phyloP scores from a whole-genome alignment of 1,139 yeast genomes.

The Kodamaea alishanica region DNA sequence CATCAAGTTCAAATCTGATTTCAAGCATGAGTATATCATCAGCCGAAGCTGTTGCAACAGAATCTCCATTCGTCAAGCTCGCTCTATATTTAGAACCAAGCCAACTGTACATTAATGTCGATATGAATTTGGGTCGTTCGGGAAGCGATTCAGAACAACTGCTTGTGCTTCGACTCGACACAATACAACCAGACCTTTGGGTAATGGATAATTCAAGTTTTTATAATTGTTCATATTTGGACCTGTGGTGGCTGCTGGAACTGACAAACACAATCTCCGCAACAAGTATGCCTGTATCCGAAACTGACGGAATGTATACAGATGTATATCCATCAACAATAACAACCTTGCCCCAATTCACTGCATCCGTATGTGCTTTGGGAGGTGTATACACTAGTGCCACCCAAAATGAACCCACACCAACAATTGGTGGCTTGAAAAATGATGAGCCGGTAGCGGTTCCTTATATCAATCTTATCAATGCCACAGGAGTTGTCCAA shows the following conservation, averaged over 20 bases:
- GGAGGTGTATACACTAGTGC: slow-evolving; percentile 23
- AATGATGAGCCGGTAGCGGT: slow-evolving; percentile 19
- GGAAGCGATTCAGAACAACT: background rate
- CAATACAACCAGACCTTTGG: slow-evolving; percentile 38
- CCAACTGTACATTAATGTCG: background rate
- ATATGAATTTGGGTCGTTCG: background rate
- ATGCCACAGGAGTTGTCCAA: slow-evolving; percentile 26
- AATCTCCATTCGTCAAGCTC: no score
- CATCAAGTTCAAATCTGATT: no score
- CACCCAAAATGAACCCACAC: slow-evolving; percentile 6
- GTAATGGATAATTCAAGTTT: slow-evolving; percentile 27
- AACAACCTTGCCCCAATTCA: slow-evolving; percentile 19
- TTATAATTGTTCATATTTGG: slow-evolving; percentile 22
- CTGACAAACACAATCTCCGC: background rate
- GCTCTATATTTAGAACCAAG: no score
- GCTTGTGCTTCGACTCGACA: slow-evolving; percentile 28
- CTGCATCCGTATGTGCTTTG: slow-evolving; percentile 26
- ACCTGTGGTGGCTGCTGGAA: slow-evolving; percentile 17
- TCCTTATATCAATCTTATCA: slow-evolving; percentile 28
- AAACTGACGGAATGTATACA: background rate
- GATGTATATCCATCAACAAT: slow-evolving; percentile 16
- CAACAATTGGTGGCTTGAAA: slow-evolving; percentile 10
- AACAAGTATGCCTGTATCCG: slow-evolving; percentile 3
- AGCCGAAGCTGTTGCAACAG: no score
- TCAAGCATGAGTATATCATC: no score